Percentiles rank a stretch among this genome's conserved stretches.
phyloP scores from a whole-genome alignment of 208 protist genomes.

The Crithidia fasciculata region DNA sequence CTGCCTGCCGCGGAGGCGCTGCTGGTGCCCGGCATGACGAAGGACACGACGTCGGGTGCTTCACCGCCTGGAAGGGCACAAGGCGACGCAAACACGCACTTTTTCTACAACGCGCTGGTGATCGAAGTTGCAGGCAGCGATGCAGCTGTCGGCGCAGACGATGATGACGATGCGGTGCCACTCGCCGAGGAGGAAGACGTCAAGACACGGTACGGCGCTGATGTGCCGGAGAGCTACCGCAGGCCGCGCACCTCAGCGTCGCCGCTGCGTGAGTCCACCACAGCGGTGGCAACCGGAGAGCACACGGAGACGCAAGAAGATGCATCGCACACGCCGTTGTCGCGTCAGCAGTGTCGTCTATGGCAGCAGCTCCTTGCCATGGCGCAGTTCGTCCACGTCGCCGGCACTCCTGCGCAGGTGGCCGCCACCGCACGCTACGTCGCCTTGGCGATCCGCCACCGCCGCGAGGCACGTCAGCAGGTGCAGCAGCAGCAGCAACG shows the following conservation, averaged over 20 bases:
- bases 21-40: too few species aligned
- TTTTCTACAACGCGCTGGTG: constrained; percentile 25
- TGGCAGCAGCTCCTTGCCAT: constrained; percentile 47
- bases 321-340: background rate
- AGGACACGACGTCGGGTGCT: too few species aligned
- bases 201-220: constrained; percentile 16
- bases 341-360: constrained; percentile 16
- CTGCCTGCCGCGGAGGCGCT: constrained; percentile 26
- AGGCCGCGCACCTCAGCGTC: background rate
- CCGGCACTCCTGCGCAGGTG: constrained; percentile 40
- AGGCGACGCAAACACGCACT: background rate
- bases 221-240: constrained; percentile 16
- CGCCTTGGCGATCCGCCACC: constrained; percentile 32
- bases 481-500: constrained; percentile 18
- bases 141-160: constrained; percentile 7
- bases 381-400: constrained; percentile 51
- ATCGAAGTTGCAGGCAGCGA: constrained; percentile 32
- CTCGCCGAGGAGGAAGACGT: constrained; percentile 20
- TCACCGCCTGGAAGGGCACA: too few species aligned
- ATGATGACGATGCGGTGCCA: constrained; percentile 9
- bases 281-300: background rate
- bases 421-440: constrained; percentile 44
- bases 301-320: background rate
- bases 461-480: constrained; percentile 14
- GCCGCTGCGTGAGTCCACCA: background rate